Evolutionary conservation across 306 rosid genomes (phyloP).

Genomic region (Rosa lucieae): DNA sequence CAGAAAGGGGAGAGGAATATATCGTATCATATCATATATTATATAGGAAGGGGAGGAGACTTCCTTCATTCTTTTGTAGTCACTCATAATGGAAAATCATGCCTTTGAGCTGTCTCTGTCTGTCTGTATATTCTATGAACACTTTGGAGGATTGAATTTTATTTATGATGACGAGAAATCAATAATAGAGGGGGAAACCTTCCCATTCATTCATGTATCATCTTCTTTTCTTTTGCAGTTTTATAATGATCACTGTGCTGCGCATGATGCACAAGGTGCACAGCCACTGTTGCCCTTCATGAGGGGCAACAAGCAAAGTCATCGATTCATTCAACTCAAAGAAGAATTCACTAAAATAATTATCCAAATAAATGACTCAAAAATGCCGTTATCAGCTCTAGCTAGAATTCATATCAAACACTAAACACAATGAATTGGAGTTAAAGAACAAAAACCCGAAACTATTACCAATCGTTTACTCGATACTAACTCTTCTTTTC

Average conservation of each 20-base stretch:
- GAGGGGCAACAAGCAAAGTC: neutral
- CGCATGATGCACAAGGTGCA: neutral
- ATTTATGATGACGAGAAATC: slow-evolving; percentile 42
- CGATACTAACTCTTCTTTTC: too few species aligned
- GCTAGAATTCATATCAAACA: neutral
- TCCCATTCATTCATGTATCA: slow-evolving; percentile 12
- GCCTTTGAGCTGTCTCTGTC: slow-evolving; percentile 37
- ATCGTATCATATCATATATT: slow-evolving; percentile 10
- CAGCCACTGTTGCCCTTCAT: neutral
- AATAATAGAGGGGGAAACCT: slow-evolving; percentile 34
- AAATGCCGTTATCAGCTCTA: too few species aligned
- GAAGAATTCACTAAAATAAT: too few species aligned
- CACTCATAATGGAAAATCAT: slow-evolving; percentile 42
- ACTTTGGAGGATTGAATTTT: slow-evolving; percentile 18
- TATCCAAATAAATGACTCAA: too few species aligned
- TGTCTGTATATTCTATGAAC: slow-evolving; percentile 35
- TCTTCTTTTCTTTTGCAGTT: slow-evolving; percentile 18
- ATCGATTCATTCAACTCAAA: neutral
- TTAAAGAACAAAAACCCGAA: too few species aligned
- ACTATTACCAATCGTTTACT: too few species aligned
- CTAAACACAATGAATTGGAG: too few species aligned
- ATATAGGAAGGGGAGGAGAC: slow-evolving; percentile 29
- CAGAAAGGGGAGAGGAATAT: slow-evolving; percentile 23
- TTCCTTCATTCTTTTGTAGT: slow-evolving; percentile 67
- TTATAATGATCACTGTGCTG: neutral